These are phyloP conservation scores for Sphaerostilbella broomeana DNA, from an alignment of 2,329 filamentous ascomycete species.

Conservation along the genomic window DNA sequence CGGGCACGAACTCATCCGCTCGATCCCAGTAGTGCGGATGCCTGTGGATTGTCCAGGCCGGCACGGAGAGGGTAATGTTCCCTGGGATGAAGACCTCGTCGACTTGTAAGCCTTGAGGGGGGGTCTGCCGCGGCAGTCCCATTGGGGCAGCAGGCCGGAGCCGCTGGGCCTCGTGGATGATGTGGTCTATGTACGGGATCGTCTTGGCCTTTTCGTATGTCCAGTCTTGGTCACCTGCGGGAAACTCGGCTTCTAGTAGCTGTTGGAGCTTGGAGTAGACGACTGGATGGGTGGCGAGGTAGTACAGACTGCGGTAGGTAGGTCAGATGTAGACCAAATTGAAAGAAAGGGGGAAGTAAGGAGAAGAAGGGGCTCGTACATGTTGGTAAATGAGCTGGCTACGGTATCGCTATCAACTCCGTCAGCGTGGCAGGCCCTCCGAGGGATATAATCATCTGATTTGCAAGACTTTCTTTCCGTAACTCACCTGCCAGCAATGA, in stretches of 20 bases:
- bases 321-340: too few relatives aligned
- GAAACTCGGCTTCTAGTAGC: background rate
- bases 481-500: constrained; percentile 5
- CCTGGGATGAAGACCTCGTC: constrained; percentile 30
- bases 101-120: constrained; percentile 29
- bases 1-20: constrained; percentile 26
- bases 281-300: background rate
- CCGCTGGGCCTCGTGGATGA: constrained; percentile 34
- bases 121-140: constrained; percentile 30
- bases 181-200: constrained; percentile 22
- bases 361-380: too few relatives aligned
- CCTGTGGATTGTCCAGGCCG: constrained; percentile 15
- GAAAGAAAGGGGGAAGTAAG: too few relatives aligned
- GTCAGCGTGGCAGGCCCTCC: too few relatives aligned
- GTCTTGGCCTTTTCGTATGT: constrained; percentile 16
- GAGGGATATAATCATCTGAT: background rate
- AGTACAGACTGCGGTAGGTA: constrained; percentile 5
- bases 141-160: constrained; percentile 31
- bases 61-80: constrained; percentile 25
- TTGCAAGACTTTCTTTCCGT: too few relatives aligned
- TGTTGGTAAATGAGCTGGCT: too few relatives aligned
- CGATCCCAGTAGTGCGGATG: constrained; percentile 16
- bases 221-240: constrained; percentile 4
- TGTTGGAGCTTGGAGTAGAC: background rate
- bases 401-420: too few relatives aligned